Percentiles rank a stretch among this genome's conserved stretches.
Conservation (phyloP, 1,139 yeast genomes). For the Ashbya aceris region DNA sequence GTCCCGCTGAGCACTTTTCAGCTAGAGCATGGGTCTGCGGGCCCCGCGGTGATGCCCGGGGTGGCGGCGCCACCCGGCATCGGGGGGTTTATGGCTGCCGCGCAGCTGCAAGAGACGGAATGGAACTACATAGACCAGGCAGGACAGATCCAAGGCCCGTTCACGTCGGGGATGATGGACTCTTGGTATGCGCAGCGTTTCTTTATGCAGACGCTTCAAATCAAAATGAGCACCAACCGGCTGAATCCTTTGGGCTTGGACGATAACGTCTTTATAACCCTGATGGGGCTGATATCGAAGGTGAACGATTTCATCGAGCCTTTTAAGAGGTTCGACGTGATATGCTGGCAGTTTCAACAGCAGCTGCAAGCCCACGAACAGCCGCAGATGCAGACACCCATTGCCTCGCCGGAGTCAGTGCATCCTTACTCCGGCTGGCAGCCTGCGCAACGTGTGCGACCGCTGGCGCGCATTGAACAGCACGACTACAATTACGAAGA, state of each 20-base stretch:
- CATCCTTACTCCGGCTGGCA: neutral
- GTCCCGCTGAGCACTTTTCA: constrained; percentile 1
- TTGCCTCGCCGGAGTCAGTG: constrained; percentile 1
- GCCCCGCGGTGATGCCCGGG: neutral
- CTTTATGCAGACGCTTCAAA: constrained; percentile 24
- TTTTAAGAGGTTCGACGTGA: constrained; percentile 20
- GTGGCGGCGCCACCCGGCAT: constrained; percentile 6
- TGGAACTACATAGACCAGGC: constrained; percentile 29
- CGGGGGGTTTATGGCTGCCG: constrained; percentile 6
- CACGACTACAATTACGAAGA: constrained; percentile 23
- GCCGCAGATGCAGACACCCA: neutral
- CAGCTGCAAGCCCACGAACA: constrained; percentile 2
- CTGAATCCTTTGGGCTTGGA: constrained; percentile 24
- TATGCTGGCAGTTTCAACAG: constrained; percentile 7
- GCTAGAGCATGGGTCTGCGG: neutral
- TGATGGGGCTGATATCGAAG: constrained; percentile 20
- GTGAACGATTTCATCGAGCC: constrained; percentile 25
- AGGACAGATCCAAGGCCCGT: constrained; percentile 29
- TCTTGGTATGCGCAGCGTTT: constrained; percentile 27
- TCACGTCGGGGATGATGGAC: constrained; percentile 24
- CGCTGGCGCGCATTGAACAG: constrained; percentile 3
- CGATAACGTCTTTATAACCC: constrained; percentile 17
- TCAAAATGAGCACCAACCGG: constrained; percentile 7
- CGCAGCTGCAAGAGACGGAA: constrained; percentile 16
- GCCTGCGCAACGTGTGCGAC: neutral